Conservation (phyloP, 208 protist genomes). For the Leishmania amazonensis region DNA sequence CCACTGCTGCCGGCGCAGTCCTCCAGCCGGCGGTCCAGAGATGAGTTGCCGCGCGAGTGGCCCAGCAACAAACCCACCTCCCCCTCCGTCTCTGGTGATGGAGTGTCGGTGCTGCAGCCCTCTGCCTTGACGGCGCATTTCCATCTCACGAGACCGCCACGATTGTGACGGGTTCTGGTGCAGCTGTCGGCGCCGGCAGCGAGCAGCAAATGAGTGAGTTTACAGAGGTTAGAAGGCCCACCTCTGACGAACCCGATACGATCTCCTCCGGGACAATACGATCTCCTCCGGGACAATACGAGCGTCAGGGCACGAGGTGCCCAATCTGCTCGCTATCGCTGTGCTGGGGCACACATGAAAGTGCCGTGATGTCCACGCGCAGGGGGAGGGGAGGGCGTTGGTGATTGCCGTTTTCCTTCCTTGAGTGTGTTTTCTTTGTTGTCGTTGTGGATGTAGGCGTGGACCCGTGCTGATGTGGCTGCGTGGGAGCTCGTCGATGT, state of each 20-base stretch:
- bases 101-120: slow-evolving; percentile 12
- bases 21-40: neutral
- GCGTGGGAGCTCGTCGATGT: neutral
- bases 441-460: neutral
- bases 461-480: neutral
- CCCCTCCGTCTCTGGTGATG: neutral
- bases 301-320: neutral
- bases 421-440: neutral
- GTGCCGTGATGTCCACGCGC: neutral
- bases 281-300: neutral
- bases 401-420: neutral
- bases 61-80: neutral
- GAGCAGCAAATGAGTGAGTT: neutral
- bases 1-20: neutral
- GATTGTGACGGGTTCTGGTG: neutral
- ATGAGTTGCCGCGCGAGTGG: neutral
- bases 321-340: neutral
- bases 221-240: neutral
- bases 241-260: neutral
- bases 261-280: neutral
- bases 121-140: neutral
- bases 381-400: too few relatives aligned
- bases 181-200: neutral
- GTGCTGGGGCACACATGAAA: neutral
- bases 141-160: slow-evolving; percentile 1